Base-by-base conservation (phyloP, 176 grass and related monocot species). In the Urochloa ruziziensis region DNA sequence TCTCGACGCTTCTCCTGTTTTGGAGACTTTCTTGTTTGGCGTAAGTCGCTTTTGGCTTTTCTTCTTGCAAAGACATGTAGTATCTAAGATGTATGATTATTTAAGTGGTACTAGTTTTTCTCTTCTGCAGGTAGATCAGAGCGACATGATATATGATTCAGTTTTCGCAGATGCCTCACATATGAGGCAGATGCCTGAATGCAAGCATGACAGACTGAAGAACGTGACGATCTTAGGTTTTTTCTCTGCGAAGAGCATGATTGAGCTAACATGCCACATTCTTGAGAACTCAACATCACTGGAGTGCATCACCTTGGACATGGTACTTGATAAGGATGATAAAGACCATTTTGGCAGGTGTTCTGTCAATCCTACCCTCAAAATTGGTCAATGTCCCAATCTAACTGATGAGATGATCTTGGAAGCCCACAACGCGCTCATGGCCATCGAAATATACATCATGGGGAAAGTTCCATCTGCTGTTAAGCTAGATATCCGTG, bases 221-320 rank as follows among this genome's bases (percentile, higher is more conserved):
- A 17, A 54, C 53, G 18, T 53, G 7, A 74, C 0, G 17, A 74
- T 74, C 46, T 74, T 53, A 11, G 71, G 71, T 11, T 74, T 74
- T 28, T 74, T 47, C 62, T 64, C 39, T 0, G 62, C 62, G 3
- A 64, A 8, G 30, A 64, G 62, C 71, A 54, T 53, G 47, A 29
- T 74, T 54, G 71, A 74, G 29, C 48, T 74, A 21, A 53, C 71
- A 14, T 35, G 46, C 18, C 47, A 74, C 53, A 74, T 74, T 53
- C 47, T 74, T 2, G 47, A 74, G 48, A 74, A 35, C 53, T 0
- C 70, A 35, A n/a, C 71, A 11, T n/a, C 30, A 19, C 47, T 74
- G 28, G 71, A 74, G n/a, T 74, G 18, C 35, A 11, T 74, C 8
- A 74, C 29, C 47, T 53, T 74, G 29, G 71, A 74, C 48, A 14